Conservation (phyloP, 1,139 yeast genomes). For the Blastobotrys raffinosifermentans region DNA sequence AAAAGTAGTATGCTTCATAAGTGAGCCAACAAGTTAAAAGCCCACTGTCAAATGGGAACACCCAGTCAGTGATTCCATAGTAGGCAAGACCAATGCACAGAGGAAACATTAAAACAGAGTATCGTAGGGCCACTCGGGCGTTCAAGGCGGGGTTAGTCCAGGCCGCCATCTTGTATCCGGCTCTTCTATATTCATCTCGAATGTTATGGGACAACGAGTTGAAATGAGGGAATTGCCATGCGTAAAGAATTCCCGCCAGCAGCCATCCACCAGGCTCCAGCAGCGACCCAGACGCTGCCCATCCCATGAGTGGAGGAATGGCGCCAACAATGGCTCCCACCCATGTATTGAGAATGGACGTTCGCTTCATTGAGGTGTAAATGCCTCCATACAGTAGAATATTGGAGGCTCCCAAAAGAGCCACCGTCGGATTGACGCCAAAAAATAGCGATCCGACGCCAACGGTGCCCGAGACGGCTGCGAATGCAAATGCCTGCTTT, state of each 20-base stretch:
- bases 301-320: constrained; percentile 97
- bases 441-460: constrained; percentile 65
- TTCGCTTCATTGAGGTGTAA: constrained; percentile 85
- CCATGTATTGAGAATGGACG: constrained; percentile 88
- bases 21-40: constrained; percentile 82
- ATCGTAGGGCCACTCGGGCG: constrained; percentile 88
- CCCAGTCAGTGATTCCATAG: constrained; percentile 76
- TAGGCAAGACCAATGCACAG: constrained; percentile 78
- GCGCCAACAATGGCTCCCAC: constrained; percentile 98
- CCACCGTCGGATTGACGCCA: constrained; percentile 86
- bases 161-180: constrained; percentile 96
- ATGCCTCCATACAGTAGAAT: constrained; percentile 81
- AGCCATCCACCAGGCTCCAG: constrained; percentile 93
- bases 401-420: constrained; percentile 68
- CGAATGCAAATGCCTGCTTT: constrained; percentile 71
- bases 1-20: constrained; percentile 72
- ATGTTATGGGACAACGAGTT: constrained; percentile 86
- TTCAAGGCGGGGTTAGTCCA: constrained; percentile 87
- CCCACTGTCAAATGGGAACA: constrained; percentile 73
- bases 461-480: constrained; percentile 60
- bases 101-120: constrained; percentile 87
- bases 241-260: constrained; percentile 79
- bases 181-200: constrained; percentile 78
- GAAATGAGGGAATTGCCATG: constrained; percentile 99
- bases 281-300: constrained; percentile 88